Percentiles rank a stretch among this genome's conserved stretches.
Evolutionary conservation across 352 stramenopile genomes (phyloP).

Genomic region (Pythium monospermum): DNA sequence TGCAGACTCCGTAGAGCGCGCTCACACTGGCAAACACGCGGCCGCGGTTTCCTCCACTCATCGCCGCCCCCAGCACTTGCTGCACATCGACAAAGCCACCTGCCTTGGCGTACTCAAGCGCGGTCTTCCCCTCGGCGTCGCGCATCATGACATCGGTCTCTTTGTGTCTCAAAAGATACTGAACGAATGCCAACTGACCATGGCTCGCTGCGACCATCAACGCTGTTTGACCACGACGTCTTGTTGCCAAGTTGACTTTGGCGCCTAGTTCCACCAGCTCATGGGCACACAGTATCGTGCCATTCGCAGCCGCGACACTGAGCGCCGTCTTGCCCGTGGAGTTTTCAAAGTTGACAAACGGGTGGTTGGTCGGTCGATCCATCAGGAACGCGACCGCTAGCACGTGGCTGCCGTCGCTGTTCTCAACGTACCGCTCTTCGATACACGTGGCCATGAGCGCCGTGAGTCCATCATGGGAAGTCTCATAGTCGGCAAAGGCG

Average conservation of each 20-base stretch:
- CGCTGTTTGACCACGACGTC: slow-evolving; percentile 31
- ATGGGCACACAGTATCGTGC: slow-evolving; percentile 44
- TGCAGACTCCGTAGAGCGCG: slow-evolving; percentile 47
- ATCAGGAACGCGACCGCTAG: slow-evolving; percentile 57
- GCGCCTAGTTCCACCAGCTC: slow-evolving; percentile 47
- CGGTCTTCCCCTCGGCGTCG: slow-evolving; percentile 33
- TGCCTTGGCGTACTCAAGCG: slow-evolving; percentile 35
- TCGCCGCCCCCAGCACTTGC: slow-evolving; percentile 36
- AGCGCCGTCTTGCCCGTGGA: slow-evolving; percentile 43
- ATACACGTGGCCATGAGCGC: slow-evolving; percentile 50
- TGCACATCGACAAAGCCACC: slow-evolving; percentile 27
- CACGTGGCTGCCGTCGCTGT: slow-evolving; percentile 45
- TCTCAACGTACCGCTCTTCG: slow-evolving; percentile 53
- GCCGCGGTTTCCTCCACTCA: slow-evolving; percentile 32
- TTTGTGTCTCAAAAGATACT: slow-evolving; percentile 39
- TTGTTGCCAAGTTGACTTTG: slow-evolving; percentile 37
- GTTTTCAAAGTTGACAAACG: slow-evolving; percentile 62
- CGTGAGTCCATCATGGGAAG: slow-evolving; percentile 28
- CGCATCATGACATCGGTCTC: slow-evolving; percentile 30
- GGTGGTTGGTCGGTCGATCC: slow-evolving; percentile 39
- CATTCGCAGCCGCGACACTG: slow-evolving; percentile 34
- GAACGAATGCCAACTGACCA: slow-evolving; percentile 43
- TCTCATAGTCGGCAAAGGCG: slow-evolving; percentile 68
- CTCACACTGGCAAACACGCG: slow-evolving; percentile 31
- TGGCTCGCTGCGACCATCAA: slow-evolving; percentile 57